Conservation (phyloP, 345 rosid genomes). For the Erodium maritimum region DNA sequence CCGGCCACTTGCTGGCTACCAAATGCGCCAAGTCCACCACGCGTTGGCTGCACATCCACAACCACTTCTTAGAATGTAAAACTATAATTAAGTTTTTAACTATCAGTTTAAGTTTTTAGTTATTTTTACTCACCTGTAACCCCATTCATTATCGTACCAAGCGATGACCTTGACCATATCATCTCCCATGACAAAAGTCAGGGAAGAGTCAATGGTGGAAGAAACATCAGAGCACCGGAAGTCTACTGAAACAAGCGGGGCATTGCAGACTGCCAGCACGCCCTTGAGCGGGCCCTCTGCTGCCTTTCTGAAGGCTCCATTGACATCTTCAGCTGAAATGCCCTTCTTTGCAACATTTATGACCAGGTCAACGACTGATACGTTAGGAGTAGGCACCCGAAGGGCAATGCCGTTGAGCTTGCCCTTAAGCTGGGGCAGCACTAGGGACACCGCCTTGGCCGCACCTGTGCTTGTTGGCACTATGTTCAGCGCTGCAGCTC, state of each 20-base stretch:
- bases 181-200: slow-evolving; percentile 97
- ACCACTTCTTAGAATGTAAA: too few species aligned
- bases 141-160: slow-evolving; percentile 99
- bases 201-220: slow-evolving; percentile 78
- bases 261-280: slow-evolving; percentile 69
- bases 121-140: slow-evolving; percentile 69
- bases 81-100: too few species aligned
- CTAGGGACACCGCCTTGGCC: slow-evolving; percentile 94
- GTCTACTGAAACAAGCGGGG: slow-evolving; percentile 82
- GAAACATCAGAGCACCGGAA: slow-evolving; percentile 91
- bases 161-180: slow-evolving; percentile 98
- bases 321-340: slow-evolving; percentile 72
- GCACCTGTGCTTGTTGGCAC: slow-evolving; percentile 99
- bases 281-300: slow-evolving; percentile 84
- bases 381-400: slow-evolving; percentile 95
- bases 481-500: slow-evolving; percentile 93
- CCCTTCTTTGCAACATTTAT: slow-evolving; percentile 83
- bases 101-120: too few species aligned
- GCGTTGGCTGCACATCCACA: slow-evolving; percentile 80
- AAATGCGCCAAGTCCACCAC: slow-evolving; percentile 91
- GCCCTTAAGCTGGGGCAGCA: slow-evolving; percentile 97
- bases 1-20: slow-evolving; percentile 84
- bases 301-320: slow-evolving; percentile 83
- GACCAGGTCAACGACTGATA: slow-evolving; percentile 89
- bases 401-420: slow-evolving; percentile 97